Evolutionary conservation across 2,329 filamentous ascomycete genomes (phyloP), one percentile per base, ranked within the genome.

Genomic region (Fusarium virguliforme): DNA sequence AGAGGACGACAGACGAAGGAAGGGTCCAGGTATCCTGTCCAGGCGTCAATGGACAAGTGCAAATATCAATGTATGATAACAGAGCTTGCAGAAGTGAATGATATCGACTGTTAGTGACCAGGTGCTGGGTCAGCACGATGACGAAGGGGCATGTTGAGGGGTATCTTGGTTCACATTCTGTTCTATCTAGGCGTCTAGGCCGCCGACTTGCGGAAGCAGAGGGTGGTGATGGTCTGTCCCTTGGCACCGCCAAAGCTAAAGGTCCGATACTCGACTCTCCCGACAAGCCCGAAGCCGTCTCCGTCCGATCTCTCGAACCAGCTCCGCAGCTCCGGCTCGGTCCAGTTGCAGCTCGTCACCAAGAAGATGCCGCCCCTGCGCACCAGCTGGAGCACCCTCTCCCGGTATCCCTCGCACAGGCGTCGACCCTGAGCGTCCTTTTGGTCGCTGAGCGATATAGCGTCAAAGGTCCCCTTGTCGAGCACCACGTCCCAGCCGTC

Each of bases 401-500:
- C 85, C 53, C 89, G 87, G 82, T 99, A 99, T 4, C 87, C 86
- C 79, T 97, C 93, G 78, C 90, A 92, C 12, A 92, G 85, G 60
- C 92, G 87, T 38, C 88, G 83, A 1, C 87, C 90, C 13, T 80
- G 78, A 58, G 82, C 82, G 71, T 85, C 84, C 32, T 78, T 80
- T 71, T 90, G 89, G 62, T 86, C 85, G 59, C 86, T 89, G n/a
- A 98, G 84, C 55, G 91, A 94, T 35, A 99, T 92, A 10, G 96
- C 96, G 84, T 99, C 96, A 79, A 98, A 99, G 1, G 96, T 99
- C 48, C 96, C 96, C 83, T 99, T 99, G 82, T 99, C 96, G n/a
- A 98, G 87, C 0, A 98, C 91, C 0, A 98, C 89, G 81, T 98
- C 94, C 83, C 95, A 98, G 1, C 92, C 92, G 0, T 80, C 79